Conservation (phyloP, 345 rosid genomes). For the Ricinus communis region DNA sequence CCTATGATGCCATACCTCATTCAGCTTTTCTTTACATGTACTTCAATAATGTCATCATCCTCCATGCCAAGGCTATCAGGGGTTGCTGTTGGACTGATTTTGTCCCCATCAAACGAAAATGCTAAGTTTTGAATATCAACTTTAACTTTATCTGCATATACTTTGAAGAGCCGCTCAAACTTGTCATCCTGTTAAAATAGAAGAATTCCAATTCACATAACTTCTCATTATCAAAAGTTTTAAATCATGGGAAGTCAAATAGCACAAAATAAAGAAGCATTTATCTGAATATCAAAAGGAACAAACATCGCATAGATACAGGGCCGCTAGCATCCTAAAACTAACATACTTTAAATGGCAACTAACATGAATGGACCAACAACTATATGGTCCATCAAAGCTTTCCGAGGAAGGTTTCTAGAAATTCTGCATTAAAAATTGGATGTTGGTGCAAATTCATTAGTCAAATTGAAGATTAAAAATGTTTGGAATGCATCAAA, state of each 20-base stretch:
- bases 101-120: constrained; percentile 82
- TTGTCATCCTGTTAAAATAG: constrained; percentile 69
- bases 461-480: not conserved
- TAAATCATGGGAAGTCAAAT: not conserved
- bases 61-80: constrained; percentile 85
- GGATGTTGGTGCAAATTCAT: not conserved
- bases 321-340: not conserved
- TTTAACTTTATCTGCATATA: constrained; percentile 65
- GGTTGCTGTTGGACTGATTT: constrained; percentile 58
- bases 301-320: not conserved
- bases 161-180: constrained; percentile 69
- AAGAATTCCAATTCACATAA: not conserved
- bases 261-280: not conserved
- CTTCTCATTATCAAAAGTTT: not conserved
- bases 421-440: too few relatives aligned
- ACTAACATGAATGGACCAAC: not conserved
- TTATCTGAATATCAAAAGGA: not conserved
- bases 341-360: not conserved
- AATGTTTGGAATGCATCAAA: not conserved
- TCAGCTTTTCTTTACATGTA: constrained; percentile 56
- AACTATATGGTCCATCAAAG: not conserved
- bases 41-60: constrained; percentile 88
- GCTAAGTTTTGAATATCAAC: constrained; percentile 46
- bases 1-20: constrained; percentile 6
- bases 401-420: not conserved